Base-by-base conservation (phyloP, 192 early-diverging fungal genomes). In the Borealophlyctis nickersoniae region DNA sequence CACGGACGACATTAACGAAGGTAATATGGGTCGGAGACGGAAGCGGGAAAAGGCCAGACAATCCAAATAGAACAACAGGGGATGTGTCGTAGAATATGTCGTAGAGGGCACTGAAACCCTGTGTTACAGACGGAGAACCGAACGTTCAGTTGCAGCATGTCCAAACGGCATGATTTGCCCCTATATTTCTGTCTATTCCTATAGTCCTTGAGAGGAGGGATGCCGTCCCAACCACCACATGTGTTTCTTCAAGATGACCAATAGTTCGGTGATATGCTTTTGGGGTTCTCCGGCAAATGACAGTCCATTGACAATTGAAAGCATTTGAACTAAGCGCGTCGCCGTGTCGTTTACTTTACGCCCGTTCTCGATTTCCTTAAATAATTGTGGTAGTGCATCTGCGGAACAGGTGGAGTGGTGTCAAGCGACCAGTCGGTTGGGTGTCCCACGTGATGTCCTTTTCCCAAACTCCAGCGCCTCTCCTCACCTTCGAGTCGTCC, bases 281-380 rank as follows among this genome's bases (percentile, higher is more conserved):
- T 45, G 39, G 9, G 19, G 9, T 7, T 45, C 9, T 19, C 9
- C 7, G 9, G 39, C 39, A 45, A 45, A 45, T 7, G 39, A 45
- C 31, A 69, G 27, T 1, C 67, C 54, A 33, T 54, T 36, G 48
- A 88, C 48, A 24, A 89, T 63, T 22, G 76, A 82, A 0, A 86
- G 85, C 88, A 89, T 89, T 64, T 89, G 88, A 22, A 89, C 57
- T 79, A 89, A 81, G 16, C 83, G 80, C 35, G 85, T 77, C 16
- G 85, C 85, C 11, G 83, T 85, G 16, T 87, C 86, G 22, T 81
- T 73, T 4, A 84, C 77, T 19, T 84, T 83, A 36, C 84, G 80
- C 16, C 80, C 80, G 1, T 81, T 82, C 58, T 86, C 86, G 69
- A 87, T 81, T 51, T 86, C 86, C 35, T 71, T 76, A 48, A 86